These are phyloP conservation scores for Taiwanofungus camphoratus DNA, from an alignment of 1,284 basidiomycete species.

Conservation along the genomic window DNA sequence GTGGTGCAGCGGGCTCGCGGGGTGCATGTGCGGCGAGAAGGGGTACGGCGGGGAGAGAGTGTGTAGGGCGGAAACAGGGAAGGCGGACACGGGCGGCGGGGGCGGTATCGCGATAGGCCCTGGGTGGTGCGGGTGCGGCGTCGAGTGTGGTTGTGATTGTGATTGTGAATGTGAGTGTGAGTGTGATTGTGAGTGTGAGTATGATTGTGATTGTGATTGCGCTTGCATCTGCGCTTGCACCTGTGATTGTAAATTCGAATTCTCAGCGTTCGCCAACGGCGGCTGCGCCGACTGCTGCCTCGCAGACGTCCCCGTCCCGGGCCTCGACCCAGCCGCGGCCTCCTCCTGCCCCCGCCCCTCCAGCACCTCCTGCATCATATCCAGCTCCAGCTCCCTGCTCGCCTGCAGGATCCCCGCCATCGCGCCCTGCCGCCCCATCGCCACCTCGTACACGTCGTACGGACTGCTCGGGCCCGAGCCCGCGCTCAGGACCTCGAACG, in stretches of 20 bases:
- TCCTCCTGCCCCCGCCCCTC: constrained; percentile 1
- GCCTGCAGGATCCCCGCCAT: too few relatives aligned
- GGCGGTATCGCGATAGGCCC: constrained; percentile 68
- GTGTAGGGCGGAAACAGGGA: constrained; percentile 32
- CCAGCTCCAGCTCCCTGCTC: constrained; percentile 5
- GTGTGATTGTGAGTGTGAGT: constrained; percentile 4
- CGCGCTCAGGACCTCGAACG: constrained; percentile 28
- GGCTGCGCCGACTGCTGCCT: neutral
- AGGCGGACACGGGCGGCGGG: constrained; percentile 38
- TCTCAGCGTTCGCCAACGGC: constrained; percentile 3
- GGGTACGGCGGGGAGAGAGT: constrained; percentile 27
- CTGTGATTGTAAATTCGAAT: neutral
- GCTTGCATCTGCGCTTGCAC: constrained; percentile 1
- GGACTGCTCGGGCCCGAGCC: constrained; percentile 35
- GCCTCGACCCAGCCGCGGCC: neutral
- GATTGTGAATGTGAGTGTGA: constrained; percentile 6
- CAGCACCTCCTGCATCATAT: constrained; percentile 6
- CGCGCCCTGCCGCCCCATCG: constrained; percentile 3
- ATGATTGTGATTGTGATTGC: constrained; percentile 8
- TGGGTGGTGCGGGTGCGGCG: constrained; percentile 55
- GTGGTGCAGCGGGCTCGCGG: constrained; percentile 31
- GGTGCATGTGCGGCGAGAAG: constrained; percentile 22
- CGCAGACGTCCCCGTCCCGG: neutral
- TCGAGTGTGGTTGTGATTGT: constrained; percentile 37
- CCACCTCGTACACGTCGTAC: constrained; percentile 32